These are phyloP conservation scores for Dimocarpus longan DNA, from an alignment of 345 rosid genomes.

Conservation along the genomic window DNA sequence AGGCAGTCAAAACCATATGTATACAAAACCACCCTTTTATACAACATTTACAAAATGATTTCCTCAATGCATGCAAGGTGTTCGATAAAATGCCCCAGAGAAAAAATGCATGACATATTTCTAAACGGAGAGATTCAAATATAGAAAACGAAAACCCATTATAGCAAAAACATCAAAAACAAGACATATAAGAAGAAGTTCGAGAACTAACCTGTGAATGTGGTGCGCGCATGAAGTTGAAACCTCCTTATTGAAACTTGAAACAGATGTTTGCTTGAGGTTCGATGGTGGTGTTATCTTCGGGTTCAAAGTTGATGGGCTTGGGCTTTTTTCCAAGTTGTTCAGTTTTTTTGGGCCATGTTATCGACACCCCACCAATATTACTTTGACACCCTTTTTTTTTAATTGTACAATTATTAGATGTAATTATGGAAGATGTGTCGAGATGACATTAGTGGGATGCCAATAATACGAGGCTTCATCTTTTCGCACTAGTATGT, in stretches of 20 bases:
- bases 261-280: neutral
- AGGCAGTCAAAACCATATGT: neutral
- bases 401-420: no score
- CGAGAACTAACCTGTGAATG: neutral
- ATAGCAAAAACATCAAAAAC: neutral
- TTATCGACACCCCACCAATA: neutral
- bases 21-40: neutral
- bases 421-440: no score
- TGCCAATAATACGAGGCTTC: no score
- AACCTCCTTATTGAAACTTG: neutral
- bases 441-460: no score
- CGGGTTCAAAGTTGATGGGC: neutral
- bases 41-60: neutral
- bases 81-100: neutral
- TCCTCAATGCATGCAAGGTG: neutral
- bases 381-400: neutral
- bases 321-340: neutral
- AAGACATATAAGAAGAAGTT: neutral
- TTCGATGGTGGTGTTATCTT: neutral
- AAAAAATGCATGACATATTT: neutral
- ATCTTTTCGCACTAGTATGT: no score
- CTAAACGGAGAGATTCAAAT: neutral
- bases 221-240: neutral
- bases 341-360: neutral
- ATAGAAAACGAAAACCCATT: neutral